Conservation (phyloP, 2,329 filamentous ascomycete genomes). For the Trichoderma sp. region DNA sequence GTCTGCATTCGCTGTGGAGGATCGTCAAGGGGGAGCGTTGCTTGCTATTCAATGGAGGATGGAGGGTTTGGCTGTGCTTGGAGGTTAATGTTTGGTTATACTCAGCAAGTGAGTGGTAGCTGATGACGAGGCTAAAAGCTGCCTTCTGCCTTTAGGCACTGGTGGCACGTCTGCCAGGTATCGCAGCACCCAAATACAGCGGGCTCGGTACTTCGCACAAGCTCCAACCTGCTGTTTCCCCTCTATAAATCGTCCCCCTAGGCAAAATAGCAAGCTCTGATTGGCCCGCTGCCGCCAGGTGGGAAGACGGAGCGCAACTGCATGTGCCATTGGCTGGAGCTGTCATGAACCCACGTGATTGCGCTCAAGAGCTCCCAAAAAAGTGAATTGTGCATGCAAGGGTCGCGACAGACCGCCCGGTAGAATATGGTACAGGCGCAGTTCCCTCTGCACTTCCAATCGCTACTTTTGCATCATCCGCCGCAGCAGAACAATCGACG, state of each 20-base stretch:
- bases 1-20: not conserved
- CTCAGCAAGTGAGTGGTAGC: slow-evolving; percentile 30
- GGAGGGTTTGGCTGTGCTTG: not conserved
- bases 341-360: slow-evolving; percentile 30
- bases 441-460: slow-evolving; percentile 4
- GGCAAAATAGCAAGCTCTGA: slow-evolving; percentile 25
- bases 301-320: slow-evolving; percentile 5
- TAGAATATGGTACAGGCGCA: slow-evolving; percentile 16
- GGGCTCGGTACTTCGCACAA: slow-evolving; percentile 21
- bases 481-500: not conserved
- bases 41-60: slow-evolving; percentile 1
- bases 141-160: slow-evolving; percentile 50
- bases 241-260: slow-evolving; percentile 21
- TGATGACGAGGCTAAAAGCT: slow-evolving; percentile 60
- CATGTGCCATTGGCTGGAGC: slow-evolving; percentile 26
- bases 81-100: slow-evolving; percentile 1
- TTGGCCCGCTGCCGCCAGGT: slow-evolving; percentile 29
- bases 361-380: slow-evolving; percentile 25
- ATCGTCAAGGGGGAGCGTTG: not conserved
- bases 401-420: slow-evolving; percentile 23
- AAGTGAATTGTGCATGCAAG: slow-evolving; percentile 24
- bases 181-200: not conserved
- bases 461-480: not conserved
- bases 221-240: slow-evolving; percentile 19
- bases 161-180: not conserved